phyloP scores from a whole-genome alignment of 805 yeast genomes.

The Pichia heedii region DNA sequence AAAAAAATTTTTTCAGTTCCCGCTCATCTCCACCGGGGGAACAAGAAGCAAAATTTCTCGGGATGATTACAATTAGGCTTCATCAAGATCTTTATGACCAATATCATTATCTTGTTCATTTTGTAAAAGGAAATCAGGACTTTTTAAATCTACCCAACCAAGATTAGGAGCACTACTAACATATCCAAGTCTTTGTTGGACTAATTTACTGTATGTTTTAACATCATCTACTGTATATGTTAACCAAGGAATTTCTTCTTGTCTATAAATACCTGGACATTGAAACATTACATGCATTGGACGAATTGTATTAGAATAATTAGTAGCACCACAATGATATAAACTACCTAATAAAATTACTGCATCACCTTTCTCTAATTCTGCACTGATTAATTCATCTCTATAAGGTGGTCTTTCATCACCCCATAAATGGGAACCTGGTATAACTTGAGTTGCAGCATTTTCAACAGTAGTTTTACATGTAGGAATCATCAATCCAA shows the following conservation, averaged over 20 bases:
- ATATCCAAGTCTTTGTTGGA: conserved; percentile 13
- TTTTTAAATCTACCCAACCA: conserved; percentile 14
- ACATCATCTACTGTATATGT: conserved; percentile 10
- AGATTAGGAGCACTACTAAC: conserved; percentile 10
- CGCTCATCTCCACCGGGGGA: too few relatives aligned
- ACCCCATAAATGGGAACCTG: conserved; percentile 28
- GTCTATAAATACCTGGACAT: conserved; percentile 19
- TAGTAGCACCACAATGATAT: conserved; percentile 24
- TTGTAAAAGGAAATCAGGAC: conserved; percentile 9
- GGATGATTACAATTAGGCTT: conserved; percentile 5
- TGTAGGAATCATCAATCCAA: conserved; percentile 16
- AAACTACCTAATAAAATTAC: conserved; percentile 19
- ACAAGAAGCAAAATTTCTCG: too few relatives aligned
- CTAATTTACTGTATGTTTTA: conserved; percentile 7
- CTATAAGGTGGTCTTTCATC: conserved; percentile 19
- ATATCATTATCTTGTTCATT: conserved; percentile 1
- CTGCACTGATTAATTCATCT: conserved; percentile 18
- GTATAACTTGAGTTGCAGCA: conserved; percentile 26
- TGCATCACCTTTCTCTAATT: conserved; percentile 22
- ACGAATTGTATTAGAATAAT: conserved; percentile 17
- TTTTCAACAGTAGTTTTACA: conserved; percentile 20
- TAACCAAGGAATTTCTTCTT: conserved; percentile 20
- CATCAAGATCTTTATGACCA: conserved; percentile 13
- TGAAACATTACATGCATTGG: conserved; percentile 17
- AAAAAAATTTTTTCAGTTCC: too few relatives aligned